phyloP scores from a whole-genome alignment of 768 basidiomycete genomes.

The Leccinum broughii region DNA sequence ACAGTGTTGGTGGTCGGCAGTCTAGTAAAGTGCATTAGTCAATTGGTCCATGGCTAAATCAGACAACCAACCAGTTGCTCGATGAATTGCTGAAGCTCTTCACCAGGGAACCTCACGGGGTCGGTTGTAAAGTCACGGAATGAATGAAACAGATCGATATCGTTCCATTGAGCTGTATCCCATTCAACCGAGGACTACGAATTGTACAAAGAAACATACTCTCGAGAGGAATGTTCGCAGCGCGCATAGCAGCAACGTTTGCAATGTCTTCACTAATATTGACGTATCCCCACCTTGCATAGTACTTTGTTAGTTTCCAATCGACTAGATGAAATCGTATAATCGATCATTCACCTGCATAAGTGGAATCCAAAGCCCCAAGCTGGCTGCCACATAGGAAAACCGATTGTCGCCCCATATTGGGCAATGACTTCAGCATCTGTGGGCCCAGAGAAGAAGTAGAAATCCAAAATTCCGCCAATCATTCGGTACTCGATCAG shows the following conservation, averaged over 20 bases:
- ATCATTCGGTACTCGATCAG: constrained; percentile 72
- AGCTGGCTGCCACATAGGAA: constrained; percentile 68
- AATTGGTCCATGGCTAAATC: background rate
- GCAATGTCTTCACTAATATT: constrained; percentile 57
- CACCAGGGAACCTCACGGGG: constrained; percentile 59
- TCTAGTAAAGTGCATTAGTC: constrained; percentile 20
- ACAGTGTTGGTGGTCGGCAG: background rate
- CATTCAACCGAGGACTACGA: background rate
- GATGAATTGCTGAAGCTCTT: constrained; percentile 56
- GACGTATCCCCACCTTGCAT: constrained; percentile 45
- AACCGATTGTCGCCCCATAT: constrained; percentile 65
- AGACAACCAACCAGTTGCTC: constrained; percentile 49
- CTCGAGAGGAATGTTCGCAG: constrained; percentile 75
- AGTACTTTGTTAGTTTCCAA: background rate
- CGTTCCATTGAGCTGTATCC: constrained; percentile 69
- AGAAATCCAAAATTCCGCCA: constrained; percentile 77
- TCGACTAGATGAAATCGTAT: background rate
- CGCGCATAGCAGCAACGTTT: constrained; percentile 58
- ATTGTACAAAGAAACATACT: constrained; percentile 34
- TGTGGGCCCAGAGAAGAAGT: constrained; percentile 66
- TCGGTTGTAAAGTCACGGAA: constrained; percentile 70
- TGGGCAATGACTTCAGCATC: constrained; percentile 63
- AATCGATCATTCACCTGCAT: constrained; percentile 44
- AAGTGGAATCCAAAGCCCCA: constrained; percentile 84
- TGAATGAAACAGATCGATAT: constrained; percentile 73